These are phyloP conservation scores for Leucosporidium creatinivorum DNA, from an alignment of 768 basidiomycete genomes.

Conservation along the genomic window DNA sequence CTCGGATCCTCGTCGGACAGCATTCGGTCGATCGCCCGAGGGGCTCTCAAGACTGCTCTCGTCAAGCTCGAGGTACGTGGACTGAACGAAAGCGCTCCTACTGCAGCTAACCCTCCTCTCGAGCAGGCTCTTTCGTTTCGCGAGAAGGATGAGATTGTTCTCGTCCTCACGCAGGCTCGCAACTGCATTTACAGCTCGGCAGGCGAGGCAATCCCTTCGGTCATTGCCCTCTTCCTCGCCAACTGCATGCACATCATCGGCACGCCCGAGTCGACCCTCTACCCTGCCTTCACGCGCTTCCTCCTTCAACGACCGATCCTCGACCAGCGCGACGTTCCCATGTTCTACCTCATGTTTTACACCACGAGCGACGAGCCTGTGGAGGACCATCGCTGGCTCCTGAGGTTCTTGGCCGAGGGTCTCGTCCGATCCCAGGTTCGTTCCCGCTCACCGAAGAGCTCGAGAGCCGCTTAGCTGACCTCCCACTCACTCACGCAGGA, in stretches of 20 bases:
- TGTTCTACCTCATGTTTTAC: constrained; percentile 83
- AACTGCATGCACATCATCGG: constrained; percentile 76
- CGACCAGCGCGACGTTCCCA: constrained; percentile 74
- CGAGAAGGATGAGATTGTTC: constrained; percentile 35
- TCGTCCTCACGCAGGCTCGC: constrained; percentile 30
- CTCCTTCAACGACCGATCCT: constrained; percentile 79
- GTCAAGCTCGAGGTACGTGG: constrained; percentile 56
- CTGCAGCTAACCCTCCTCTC: background rate
- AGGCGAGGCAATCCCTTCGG: constrained; percentile 58
- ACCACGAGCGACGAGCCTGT: constrained; percentile 26
- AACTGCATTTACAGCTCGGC: constrained; percentile 23
- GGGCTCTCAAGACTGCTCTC: constrained; percentile 57
- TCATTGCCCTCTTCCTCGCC: constrained; percentile 69
- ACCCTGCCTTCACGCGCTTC: constrained; percentile 77
- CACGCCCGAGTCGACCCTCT: constrained; percentile 79
- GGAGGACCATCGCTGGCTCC: constrained; percentile 33
- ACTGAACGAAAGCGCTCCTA: background rate
- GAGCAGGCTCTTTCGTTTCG: constrained; percentile 19
- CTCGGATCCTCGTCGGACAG: constrained; percentile 60
- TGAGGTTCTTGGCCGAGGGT: constrained; percentile 30
- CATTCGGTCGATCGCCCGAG: constrained; percentile 54
- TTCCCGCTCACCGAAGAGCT: too few species aligned
- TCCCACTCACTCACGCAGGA: constrained; percentile 15
- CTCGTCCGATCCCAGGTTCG: constrained; percentile 28
- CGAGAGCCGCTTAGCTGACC: too few species aligned